Evolutionary conservation across 139 green algal species (phyloP).

Genomic region (Auxenochlorella protothecoides): DNA sequence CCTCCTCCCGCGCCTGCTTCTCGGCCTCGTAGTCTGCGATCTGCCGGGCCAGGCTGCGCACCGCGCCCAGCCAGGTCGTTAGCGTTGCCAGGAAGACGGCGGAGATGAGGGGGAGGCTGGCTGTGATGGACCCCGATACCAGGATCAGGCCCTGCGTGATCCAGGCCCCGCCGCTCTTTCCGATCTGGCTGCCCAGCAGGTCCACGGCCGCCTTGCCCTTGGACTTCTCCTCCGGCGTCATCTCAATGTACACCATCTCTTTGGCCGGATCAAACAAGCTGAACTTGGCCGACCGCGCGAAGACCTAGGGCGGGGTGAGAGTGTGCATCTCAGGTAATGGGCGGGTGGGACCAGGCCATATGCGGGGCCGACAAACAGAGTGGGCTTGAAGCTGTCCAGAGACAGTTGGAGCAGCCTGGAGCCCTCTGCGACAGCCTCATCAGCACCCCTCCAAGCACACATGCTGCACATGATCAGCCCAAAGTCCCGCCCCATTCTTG

Average conservation of each 20-base stretch:
- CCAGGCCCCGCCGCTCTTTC: conserved; percentile 56
- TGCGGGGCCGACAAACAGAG: no score
- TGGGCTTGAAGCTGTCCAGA: no score
- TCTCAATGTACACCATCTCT: conserved; percentile 86
- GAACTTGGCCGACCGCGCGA: conserved; percentile 65
- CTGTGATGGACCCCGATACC: conserved; percentile 34
- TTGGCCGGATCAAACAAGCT: conserved; percentile 72
- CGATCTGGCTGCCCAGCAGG: conserved; percentile 66
- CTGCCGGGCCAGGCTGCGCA: conserved; percentile 3
- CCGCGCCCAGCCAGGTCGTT: conserved; percentile 39
- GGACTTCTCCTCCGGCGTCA: conserved; percentile 65
- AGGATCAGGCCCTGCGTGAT: conserved; percentile 55
- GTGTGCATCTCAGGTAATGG: no score
- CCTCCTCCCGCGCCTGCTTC: no score
- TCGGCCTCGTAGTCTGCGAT: no score
- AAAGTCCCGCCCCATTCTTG: no score
- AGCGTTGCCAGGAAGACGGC: conserved; percentile 40
- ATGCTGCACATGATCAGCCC: no score
- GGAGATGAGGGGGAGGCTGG: conserved; percentile 42
- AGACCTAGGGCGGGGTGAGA: conserved; percentile 25
- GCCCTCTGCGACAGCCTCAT: no score
- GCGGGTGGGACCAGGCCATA: no score
- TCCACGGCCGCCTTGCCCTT: conserved; percentile 83
- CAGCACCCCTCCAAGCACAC: no score
- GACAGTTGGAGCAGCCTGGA: no score